phyloP scores from a whole-genome alignment of 2,329 filamentous ascomycete genomes.

The Pseudogymnoascus destructans region DNA sequence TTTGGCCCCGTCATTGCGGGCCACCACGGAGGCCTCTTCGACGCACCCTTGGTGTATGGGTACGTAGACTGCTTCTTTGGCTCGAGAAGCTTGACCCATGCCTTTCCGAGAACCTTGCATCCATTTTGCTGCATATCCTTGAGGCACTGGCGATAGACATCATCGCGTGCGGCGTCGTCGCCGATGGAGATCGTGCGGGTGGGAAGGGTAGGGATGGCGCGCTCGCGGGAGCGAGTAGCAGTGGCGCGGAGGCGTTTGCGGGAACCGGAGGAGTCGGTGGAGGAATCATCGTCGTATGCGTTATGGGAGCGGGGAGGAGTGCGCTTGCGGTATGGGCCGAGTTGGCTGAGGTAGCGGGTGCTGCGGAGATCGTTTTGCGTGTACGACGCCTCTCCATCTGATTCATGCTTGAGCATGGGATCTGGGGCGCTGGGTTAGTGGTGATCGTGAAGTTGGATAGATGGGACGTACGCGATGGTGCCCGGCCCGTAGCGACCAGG shows the following conservation, averaged over 20 bases:
- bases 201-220: neutral
- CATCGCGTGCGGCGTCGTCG: slow-evolving; percentile 40
- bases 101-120: slow-evolving; percentile 61
- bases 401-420: neutral
- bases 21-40: slow-evolving; percentile 55
- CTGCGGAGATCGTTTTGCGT: neutral
- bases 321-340: neutral
- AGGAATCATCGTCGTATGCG: neutral
- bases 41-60: slow-evolving; percentile 55
- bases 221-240: neutral
- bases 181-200: slow-evolving; percentile 35
- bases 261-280: neutral
- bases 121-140: slow-evolving; percentile 56
- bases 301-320: neutral
- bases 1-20: slow-evolving; percentile 41
- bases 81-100: slow-evolving; percentile 62
- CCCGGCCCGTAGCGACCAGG: neutral
- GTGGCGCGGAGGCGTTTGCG: neutral
- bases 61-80: slow-evolving; percentile 66
- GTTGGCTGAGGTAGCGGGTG: neutral
- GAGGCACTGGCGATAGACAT: slow-evolving; percentile 49
- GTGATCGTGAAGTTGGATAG: neutral
- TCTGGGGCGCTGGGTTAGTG: neutral
- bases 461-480: neutral
- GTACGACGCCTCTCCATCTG: neutral